Base-by-base conservation (phyloP, 352 stramenopile genomes). In the Pythium dissimile region DNA sequence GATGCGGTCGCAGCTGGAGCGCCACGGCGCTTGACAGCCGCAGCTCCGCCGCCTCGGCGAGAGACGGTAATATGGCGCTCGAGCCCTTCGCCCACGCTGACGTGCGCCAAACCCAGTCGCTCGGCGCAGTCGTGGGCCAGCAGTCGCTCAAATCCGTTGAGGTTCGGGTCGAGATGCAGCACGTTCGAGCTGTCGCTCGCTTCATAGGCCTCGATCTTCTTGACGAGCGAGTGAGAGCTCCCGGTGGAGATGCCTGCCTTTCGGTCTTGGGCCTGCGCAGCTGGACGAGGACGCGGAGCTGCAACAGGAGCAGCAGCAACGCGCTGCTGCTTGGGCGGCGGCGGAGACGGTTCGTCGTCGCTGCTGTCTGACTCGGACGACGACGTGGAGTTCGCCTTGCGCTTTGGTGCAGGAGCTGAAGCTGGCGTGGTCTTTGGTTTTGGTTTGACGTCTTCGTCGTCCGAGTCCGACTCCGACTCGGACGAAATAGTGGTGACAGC, bases 91-190 rank as follows among this genome's bases (percentile, higher is more conserved):
- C 84, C 84, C 3, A 77, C 62, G 59, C 82, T 92, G 35, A 86
- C 75, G 62, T 94, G 84, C 5, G 67, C 53, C 26, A 94, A 72
- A 3, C 81, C 84, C 16, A 94, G 71, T 5, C 80, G 74, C 49
- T 93, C 85, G 16, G 85, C 80, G 53, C 80, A 91, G 53, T 94
- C 85, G 62, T 94, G 85, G 15, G 85, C 83, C 21, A 93, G 69
- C 44, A 93, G 47, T 7, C 83, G 77, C 65, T 94, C 85, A 46
- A 92, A 94, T 46, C 80, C 76, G 50, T 94, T 94, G 49, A 94
- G 62, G 49, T 79, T 87, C 3, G 80, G 59, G 56, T 88, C 77
- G 54, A 94, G 46, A 43, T 94, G 85, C 41, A 94, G 47, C 56
- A 72, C 63, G 23, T 77, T 56, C 5, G 51, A 63, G 28, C 59